Evolutionary conservation across 306 rosid genomes (phyloP).

Genomic region (Sphenostylis stenocarpa): DNA sequence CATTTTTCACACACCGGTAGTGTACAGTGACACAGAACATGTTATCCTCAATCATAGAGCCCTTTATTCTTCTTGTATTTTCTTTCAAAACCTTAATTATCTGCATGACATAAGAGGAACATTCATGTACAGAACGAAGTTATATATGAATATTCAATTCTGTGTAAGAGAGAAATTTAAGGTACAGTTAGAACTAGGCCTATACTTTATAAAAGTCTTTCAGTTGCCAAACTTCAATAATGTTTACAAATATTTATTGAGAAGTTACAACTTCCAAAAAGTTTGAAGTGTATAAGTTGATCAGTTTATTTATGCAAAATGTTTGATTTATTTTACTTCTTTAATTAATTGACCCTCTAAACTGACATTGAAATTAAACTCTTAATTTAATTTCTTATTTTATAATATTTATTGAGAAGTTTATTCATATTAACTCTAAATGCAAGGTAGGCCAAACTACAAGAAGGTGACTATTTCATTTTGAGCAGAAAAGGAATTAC

Average conservation of each 20-base stretch:
- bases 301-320: not conserved
- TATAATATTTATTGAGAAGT: not conserved
- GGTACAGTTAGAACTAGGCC: not conserved
- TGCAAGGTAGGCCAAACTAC: not conserved
- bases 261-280: no score
- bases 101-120: conserved; percentile 27
- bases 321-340: not conserved
- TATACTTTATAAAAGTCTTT: not conserved
- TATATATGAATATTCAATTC: not conserved
- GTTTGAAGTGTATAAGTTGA: not conserved
- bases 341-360: not conserved
- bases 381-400: not conserved
- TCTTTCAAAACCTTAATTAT: conserved; percentile 40
- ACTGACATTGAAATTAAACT: not conserved
- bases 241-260: no score
- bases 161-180: not conserved
- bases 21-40: conserved; percentile 52
- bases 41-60: conserved; percentile 53
- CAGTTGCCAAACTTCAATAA: not conserved
- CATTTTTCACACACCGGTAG: conserved; percentile 51
- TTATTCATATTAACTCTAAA: not conserved
- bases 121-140: not conserved
- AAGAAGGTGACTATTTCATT: not conserved
- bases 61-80: conserved; percentile 31
- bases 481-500: conserved; percentile 27